Percentiles rank a stretch among this genome's conserved stretches.
Conservation (phyloP, 495 filamentous ascomycete genomes). For the Oleoguttula mirabilis region DNA sequence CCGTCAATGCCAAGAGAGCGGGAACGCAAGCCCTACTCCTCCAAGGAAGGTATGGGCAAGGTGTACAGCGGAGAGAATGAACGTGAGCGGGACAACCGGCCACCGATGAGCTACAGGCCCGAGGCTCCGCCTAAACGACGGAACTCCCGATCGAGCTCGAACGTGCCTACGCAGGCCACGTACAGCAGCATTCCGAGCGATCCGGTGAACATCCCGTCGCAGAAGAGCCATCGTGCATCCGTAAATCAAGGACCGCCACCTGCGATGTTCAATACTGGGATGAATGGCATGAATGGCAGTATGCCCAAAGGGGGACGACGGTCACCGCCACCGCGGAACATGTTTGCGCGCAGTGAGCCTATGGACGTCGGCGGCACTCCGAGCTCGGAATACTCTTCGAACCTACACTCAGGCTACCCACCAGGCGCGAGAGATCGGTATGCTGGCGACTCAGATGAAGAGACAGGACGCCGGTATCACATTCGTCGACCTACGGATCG, state of each 20-base stretch:
- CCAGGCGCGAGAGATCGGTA: conserved; percentile 3
- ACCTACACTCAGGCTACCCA: neutral
- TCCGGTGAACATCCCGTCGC: conserved; percentile 11
- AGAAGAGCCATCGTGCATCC: conserved; percentile 6
- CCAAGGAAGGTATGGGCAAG: conserved; percentile 45
- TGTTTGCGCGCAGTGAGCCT: conserved; percentile 11
- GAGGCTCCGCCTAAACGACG: neutral
- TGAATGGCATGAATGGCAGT: too few species aligned
- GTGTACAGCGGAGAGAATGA: conserved; percentile 36
- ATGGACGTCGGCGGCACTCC: conserved; percentile 1
- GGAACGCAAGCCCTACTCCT: conserved; percentile 49
- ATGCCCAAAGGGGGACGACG: conserved; percentile 1
- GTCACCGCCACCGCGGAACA: conserved; percentile 11
- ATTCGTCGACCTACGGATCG: conserved; percentile 1
- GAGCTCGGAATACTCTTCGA: conserved; percentile 8
- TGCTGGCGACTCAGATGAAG: conserved; percentile 2
- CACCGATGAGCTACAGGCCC: conserved; percentile 1
- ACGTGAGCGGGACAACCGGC: neutral
- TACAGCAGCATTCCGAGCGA: conserved; percentile 5
- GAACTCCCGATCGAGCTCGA: neutral
- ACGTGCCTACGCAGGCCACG: conserved; percentile 1
- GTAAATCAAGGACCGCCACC: conserved; percentile 11
- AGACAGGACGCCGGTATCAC: conserved; percentile 1
- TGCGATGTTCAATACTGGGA: conserved; percentile 7
- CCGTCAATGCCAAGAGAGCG: conserved; percentile 44